Evolutionary conservation across 345 rosid species (phyloP).

Genomic region (Hibiscus syriacus): DNA sequence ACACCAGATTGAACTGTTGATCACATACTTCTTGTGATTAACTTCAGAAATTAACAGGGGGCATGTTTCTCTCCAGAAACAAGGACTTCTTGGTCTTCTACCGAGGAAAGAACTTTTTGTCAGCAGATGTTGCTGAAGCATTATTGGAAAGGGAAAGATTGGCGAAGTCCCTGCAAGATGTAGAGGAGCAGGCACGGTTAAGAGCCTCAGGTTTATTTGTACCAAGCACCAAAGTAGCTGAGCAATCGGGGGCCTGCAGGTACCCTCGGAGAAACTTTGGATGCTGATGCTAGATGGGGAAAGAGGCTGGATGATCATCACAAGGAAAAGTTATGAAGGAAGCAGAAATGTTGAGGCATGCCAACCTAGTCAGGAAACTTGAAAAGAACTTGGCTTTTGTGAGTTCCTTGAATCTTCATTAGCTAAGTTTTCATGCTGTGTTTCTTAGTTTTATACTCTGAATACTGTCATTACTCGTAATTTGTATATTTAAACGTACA

Average conservation of each 20-base stretch:
- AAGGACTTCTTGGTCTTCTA: slow-evolving; percentile 92
- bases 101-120: slow-evolving; percentile 80
- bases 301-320: slow-evolving; percentile 44
- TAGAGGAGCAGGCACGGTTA: slow-evolving; percentile 77
- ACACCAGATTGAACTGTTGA: slow-evolving; percentile 10
- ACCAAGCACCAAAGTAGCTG: slow-evolving; percentile 26
- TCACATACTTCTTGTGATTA: slow-evolving; percentile 18
- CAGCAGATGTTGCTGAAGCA: slow-evolving; percentile 67
- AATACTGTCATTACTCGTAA: slow-evolving; percentile 1
- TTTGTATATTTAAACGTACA: background rate
- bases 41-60: slow-evolving; percentile 84
- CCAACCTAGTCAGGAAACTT: slow-evolving; percentile 56
- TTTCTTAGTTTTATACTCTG: background rate
- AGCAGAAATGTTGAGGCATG: slow-evolving; percentile 60
- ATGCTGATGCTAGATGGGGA: slow-evolving; percentile 83
- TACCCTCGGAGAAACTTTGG: slow-evolving; percentile 77
- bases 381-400: slow-evolving; percentile 69
- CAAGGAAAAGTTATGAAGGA: slow-evolving; percentile 50
- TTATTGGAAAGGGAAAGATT: slow-evolving; percentile 72
- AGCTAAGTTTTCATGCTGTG: background rate
- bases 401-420: slow-evolving; percentile 32
- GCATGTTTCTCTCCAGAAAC: slow-evolving; percentile 72
- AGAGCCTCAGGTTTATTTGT: slow-evolving; percentile 56
- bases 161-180: slow-evolving; percentile 59
- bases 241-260: slow-evolving; percentile 57